A percentile compares a stretch with the other conserved stretches of the same genome.
These are phyloP conservation scores for Botryotinia calthae DNA, from an alignment of 2,329 filamentous ascomycete genomes.

Conservation along the genomic window DNA sequence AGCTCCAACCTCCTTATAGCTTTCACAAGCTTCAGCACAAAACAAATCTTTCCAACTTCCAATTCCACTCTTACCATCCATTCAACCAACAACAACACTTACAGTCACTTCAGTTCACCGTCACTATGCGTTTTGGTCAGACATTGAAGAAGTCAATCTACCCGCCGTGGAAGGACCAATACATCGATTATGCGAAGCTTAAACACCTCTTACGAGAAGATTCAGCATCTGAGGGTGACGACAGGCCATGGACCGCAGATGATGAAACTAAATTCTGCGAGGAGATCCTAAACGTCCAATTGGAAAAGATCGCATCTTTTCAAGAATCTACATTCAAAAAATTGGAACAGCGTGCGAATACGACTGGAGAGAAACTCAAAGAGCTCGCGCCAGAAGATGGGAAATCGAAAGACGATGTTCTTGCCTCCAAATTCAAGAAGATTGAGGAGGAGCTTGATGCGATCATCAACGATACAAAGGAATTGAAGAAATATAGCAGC, in stretches of 20 bases:
- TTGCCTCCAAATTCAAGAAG: slow-evolving; percentile 59
- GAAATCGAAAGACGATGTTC: slow-evolving; percentile 47
- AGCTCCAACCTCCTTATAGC: background rate
- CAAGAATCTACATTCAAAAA: slow-evolving; percentile 72
- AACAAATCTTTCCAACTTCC: slow-evolving; percentile 14
- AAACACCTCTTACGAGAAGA: slow-evolving; percentile 86
- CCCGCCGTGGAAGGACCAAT: slow-evolving; percentile 84
- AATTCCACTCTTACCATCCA: background rate
- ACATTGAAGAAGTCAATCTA: slow-evolving; percentile 80
- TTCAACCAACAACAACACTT: background rate
- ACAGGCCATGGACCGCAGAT: slow-evolving; percentile 80
- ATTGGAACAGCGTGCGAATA: slow-evolving; percentile 54
- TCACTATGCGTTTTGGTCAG: slow-evolving; percentile 85
- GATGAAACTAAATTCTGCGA: slow-evolving; percentile 94
- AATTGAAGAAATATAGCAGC: slow-evolving; percentile 91
- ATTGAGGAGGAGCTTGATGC: slow-evolving; percentile 77
- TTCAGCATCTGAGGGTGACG: slow-evolving; percentile 45
- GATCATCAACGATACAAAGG: slow-evolving; percentile 87
- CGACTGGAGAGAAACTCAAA: slow-evolving; percentile 67
- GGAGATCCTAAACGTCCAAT: slow-evolving; percentile 88
- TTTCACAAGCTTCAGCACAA: slow-evolving; percentile 6
- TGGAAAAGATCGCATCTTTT: slow-evolving; percentile 92
- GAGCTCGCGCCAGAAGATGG: slow-evolving; percentile 70
- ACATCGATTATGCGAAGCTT: slow-evolving; percentile 93
- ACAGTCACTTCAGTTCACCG: slow-evolving; percentile 7